A percentile compares a stretch with the other conserved stretches of the same genome.
These are phyloP conservation scores for Penicillium sp. DNA, from an alignment of 2,329 filamentous ascomycete genomes.

Conservation along the genomic window DNA sequence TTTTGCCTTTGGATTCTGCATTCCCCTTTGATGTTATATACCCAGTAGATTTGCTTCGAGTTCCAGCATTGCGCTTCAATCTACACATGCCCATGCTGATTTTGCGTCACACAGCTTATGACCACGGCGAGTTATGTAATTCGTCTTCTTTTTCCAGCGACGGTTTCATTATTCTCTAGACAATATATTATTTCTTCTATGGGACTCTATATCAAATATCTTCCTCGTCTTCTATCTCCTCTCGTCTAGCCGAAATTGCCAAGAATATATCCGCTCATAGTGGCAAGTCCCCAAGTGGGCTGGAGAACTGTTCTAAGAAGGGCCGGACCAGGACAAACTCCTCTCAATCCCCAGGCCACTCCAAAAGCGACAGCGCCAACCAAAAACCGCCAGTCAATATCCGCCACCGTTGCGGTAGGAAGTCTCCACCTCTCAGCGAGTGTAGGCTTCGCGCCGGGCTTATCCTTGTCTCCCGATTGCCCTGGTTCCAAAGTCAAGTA, in stretches of 20 bases:
- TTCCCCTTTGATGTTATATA: constrained; percentile 1
- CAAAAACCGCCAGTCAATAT: constrained; percentile 55
- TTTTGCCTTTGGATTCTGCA: not conserved
- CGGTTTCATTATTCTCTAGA: not conserved
- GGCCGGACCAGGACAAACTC: constrained; percentile 58
- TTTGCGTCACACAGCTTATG: not conserved
- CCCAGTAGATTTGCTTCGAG: not conserved
- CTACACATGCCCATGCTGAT: not conserved
- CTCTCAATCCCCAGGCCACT: constrained; percentile 56
- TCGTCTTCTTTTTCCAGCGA: not conserved
- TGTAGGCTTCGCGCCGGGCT: constrained; percentile 38
- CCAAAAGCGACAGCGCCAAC: constrained; percentile 55
- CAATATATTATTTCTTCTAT: constrained; percentile 4
- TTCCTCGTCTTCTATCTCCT: not conserved
- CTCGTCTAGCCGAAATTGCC: constrained; percentile 39
- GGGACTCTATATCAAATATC: not conserved
- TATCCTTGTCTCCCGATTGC: constrained; percentile 27
- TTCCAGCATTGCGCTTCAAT: not conserved
- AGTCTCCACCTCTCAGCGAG: constrained; percentile 49
- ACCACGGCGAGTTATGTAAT: not conserved
- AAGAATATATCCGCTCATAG: constrained; percentile 53
- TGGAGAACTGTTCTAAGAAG: constrained; percentile 52
- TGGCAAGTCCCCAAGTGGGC: constrained; percentile 52
- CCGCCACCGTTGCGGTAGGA: constrained; percentile 49
- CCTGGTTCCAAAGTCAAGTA: constrained; percentile 37